A percentile compares a stretch with the other conserved stretches of the same genome.
Evolutionary conservation across 2,329 filamentous ascomycete genomes (phyloP).

Genomic region (Acephala macrosclerotiorum): DNA sequence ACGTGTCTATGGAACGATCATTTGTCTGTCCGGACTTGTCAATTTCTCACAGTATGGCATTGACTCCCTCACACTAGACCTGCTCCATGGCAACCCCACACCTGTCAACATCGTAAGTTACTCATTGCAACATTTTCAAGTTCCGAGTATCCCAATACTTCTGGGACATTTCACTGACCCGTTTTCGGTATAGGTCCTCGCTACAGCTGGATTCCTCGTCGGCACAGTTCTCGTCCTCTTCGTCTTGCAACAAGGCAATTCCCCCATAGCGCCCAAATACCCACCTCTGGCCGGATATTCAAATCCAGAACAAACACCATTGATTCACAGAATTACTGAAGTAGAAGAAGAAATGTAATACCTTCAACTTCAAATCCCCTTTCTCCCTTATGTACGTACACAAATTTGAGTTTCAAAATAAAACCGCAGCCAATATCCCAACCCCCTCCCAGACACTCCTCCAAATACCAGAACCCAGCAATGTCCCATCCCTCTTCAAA

Average conservation of each 20-base stretch:
- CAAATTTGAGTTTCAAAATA: too few relatives aligned
- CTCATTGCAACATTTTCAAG: too few relatives aligned
- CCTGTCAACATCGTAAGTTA: constrained; percentile 17
- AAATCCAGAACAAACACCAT: constrained; percentile 18
- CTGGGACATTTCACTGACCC: too few relatives aligned
- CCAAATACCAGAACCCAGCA: neutral
- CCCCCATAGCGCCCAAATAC: neutral
- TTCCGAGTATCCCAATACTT: too few relatives aligned
- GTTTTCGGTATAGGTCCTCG: neutral
- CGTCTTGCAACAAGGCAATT: constrained; percentile 14
- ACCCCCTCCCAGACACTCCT: neutral
- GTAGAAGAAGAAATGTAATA: neutral
- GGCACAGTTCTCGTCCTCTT: constrained; percentile 16
- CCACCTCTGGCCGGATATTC: neutral
- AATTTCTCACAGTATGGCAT: constrained; percentile 23
- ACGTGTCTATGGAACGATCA: constrained; percentile 19
- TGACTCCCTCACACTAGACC: constrained; percentile 19
- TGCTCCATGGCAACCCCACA: constrained; percentile 20
- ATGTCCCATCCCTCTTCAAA: neutral
- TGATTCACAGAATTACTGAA: constrained; percentile 10
- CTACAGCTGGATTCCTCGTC: constrained; percentile 14
- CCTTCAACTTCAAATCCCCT: neutral
- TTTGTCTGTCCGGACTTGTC: constrained; percentile 23
- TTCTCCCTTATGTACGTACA: neutral
- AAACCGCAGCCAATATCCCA: too few relatives aligned